phyloP scores from a whole-genome alignment of 2,329 filamentous ascomycete species.

The Trichophyton schoenleinii region DNA sequence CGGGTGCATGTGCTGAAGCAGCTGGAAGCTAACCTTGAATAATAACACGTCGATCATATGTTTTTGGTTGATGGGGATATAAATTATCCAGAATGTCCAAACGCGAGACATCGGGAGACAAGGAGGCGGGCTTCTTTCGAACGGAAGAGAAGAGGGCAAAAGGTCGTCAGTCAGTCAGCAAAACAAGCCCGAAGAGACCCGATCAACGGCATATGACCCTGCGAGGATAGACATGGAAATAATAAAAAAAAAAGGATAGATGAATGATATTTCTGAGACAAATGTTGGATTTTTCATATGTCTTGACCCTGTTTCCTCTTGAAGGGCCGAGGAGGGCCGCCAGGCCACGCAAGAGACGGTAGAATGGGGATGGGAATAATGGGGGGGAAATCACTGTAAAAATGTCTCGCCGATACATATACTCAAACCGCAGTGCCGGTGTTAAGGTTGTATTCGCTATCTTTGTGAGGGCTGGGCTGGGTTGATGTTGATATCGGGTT shows the following conservation, averaged over 20 bases:
- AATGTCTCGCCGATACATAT: background rate
- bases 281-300: conserved; percentile 1
- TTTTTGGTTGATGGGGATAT: background rate
- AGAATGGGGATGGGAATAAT: background rate
- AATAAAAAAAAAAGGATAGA: background rate
- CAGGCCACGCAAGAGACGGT: background rate
- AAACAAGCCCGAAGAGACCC: background rate
- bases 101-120: background rate
- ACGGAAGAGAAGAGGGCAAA: too few species aligned
- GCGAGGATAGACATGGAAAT: background rate
- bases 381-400: background rate
- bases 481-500: too few species aligned
- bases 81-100: background rate
- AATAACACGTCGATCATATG: conserved; percentile 2
- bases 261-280: background rate
- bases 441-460: background rate
- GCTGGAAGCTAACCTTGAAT: background rate
- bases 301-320: background rate
- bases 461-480: background rate
- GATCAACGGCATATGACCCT: background rate
- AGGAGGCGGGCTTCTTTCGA: too few species aligned
- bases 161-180: too few species aligned
- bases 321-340: background rate
- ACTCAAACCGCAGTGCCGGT: background rate
- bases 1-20: background rate